Base-by-base conservation (phyloP, 495 filamentous ascomycete genomes). In the Hypoxylon cercidicola region DNA sequence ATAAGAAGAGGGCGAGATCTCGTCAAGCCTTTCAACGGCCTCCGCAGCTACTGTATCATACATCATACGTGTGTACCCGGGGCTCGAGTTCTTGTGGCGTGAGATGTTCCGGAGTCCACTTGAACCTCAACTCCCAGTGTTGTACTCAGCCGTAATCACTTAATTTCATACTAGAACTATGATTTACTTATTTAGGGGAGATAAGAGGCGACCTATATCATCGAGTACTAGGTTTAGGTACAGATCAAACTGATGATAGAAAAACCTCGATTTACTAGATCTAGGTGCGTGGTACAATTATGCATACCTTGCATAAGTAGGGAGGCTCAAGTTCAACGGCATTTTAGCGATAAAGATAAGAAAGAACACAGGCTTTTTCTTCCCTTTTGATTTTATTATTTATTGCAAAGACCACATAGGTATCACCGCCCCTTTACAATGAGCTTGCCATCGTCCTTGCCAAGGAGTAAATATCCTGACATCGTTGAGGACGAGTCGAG, bases 101-200 rank as follows among this genome's bases (percentile, higher is more conserved):
- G 13, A 84, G 74, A 71, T 96, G 92, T 0, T 86, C 72, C 2
- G 82, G 72, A 0, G 90, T 90, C 82, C 89, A 89, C 48, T 87
- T 80, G 70, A 94, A 93, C 4, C 81, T 82, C 64, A 90, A 83
- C 5, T 85, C 90, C 87, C 88, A 94, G 66, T 71, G 62, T 75
- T 81, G 28, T 61, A 74, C 64, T 73, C 78, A 55, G 71, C 71
- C 78, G 77, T 83, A 34, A 35, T 66, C 47, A 13, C 41, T 32
- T 58, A 1, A 18, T 41, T 11, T 23, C 54, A 40, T 30, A 52
- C 15, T 25, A 44, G 35, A 40, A 5, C 10, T 62, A 72, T 72
- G 15, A 44, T 66, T n/a, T 5, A 28, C 37, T 25, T 25, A 12
- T 10, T 46, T 35, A 16, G 11, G 16, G 15, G 16, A 41, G 28